A percentile compares a stretch with the other conserved stretches of the same genome.
Evolutionary conservation across 306 rosid genomes (phyloP).

Genomic region (Benincasa hispida): DNA sequence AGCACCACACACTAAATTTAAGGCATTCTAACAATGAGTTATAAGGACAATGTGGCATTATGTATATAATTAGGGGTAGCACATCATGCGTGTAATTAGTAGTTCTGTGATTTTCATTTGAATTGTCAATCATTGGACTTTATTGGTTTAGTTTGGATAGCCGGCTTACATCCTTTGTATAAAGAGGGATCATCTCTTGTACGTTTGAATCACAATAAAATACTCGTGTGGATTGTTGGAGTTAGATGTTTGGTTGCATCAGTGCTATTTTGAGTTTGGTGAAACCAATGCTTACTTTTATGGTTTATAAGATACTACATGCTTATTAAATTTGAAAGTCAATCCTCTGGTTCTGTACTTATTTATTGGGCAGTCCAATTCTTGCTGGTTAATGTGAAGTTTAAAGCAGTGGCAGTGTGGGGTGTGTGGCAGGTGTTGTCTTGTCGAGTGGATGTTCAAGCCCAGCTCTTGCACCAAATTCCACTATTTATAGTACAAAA

Average conservation of each 20-base stretch:
- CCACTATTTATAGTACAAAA: constrained; percentile 46
- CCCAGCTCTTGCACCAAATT: constrained; percentile 74
- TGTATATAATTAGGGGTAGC: neutral
- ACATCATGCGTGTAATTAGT: neutral
- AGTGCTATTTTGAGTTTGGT: neutral
- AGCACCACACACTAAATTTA: no score
- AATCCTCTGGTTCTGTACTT: neutral
- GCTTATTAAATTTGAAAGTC: neutral
- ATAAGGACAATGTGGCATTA: neutral
- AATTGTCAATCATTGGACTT: neutral
- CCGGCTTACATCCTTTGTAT: neutral
- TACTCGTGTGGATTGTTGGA: neutral
- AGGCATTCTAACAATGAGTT: no score
- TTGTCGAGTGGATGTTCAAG: constrained; percentile 54
- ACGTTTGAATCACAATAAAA: neutral
- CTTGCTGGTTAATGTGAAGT: neutral
- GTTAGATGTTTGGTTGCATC: neutral
- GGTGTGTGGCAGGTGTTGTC: constrained; percentile 45
- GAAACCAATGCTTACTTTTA: neutral
- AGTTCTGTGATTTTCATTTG: neutral
- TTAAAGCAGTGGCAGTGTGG: constrained; percentile 8
- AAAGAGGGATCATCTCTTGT: neutral
- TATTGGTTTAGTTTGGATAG: neutral
- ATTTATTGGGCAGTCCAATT: neutral
- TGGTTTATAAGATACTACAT: neutral